These are phyloP conservation scores for Geoglossum cookeanum DNA, from an alignment of 2,329 filamentous ascomycete genomes.

Conservation along the genomic window DNA sequence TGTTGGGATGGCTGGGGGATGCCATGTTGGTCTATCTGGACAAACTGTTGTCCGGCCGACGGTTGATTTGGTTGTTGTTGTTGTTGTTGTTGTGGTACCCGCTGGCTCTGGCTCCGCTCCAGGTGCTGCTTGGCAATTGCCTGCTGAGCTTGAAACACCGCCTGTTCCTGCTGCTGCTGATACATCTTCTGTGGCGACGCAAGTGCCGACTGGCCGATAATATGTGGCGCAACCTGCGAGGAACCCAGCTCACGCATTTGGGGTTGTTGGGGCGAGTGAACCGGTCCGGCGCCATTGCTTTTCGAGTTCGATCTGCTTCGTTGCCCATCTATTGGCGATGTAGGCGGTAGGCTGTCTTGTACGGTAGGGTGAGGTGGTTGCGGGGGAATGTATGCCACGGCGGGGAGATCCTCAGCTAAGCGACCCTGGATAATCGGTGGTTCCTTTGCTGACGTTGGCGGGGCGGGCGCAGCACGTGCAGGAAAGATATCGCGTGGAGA, in stretches of 20 bases:
- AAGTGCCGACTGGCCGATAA: slow-evolving; percentile 8
- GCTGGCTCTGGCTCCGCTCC: slow-evolving; percentile 55
- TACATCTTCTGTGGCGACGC: slow-evolving; percentile 25
- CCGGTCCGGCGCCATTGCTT: slow-evolving; percentile 27
- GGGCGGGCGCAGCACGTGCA: slow-evolving; percentile 35
- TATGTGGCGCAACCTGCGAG: neutral
- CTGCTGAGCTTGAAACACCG: slow-evolving; percentile 61
- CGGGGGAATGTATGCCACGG: slow-evolving; percentile 25
- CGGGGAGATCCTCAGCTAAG: slow-evolving; percentile 23
- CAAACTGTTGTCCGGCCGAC: slow-evolving; percentile 32
- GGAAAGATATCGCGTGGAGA: slow-evolving; percentile 25
- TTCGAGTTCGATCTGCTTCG: slow-evolving; percentile 51
- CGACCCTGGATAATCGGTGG: slow-evolving; percentile 11
- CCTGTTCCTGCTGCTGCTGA: slow-evolving; percentile 52
- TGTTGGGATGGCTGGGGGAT: slow-evolving; percentile 27
- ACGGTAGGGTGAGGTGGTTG: slow-evolving; percentile 28
- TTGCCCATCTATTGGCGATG: slow-evolving; percentile 32
- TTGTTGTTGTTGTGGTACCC: slow-evolving; percentile 29
- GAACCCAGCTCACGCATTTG: neutral
- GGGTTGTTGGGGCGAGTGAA: slow-evolving; percentile 6
- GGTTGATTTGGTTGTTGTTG: slow-evolving; percentile 29
- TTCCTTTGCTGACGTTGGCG: slow-evolving; percentile 27
- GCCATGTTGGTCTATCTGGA: slow-evolving; percentile 20
- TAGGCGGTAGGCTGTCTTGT: slow-evolving; percentile 28
- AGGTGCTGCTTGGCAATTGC: slow-evolving; percentile 51